Conservation (phyloP, 805 yeast species). For the Candida parachauliodes region DNA sequence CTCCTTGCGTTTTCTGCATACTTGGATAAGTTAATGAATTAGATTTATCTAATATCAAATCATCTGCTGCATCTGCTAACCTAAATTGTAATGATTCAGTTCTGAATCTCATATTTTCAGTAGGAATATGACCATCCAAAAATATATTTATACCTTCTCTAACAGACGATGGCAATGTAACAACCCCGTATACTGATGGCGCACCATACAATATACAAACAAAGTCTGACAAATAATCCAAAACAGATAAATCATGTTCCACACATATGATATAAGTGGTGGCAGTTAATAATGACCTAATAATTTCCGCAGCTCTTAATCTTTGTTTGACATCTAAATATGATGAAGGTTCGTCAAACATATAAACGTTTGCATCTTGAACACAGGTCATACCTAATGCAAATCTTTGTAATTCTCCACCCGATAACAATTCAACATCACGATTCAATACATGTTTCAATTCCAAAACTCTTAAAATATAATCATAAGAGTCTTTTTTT, state of each 20-base stretch:
- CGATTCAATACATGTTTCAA: constrained; percentile 73
- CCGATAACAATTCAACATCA: constrained; percentile 86
- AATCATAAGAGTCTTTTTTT: constrained; percentile 62
- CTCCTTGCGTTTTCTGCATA: constrained; percentile 93
- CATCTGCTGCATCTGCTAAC: constrained; percentile 84
- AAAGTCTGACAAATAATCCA: constrained; percentile 95
- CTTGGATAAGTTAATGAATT: constrained; percentile 73
- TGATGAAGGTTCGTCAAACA: constrained; percentile 99
- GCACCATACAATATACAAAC: constrained; percentile 97
- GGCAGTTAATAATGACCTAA: constrained; percentile 76
- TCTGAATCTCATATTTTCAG: constrained; percentile 96
- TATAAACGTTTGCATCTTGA: constrained; percentile 91
- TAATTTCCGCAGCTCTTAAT: constrained; percentile 93
- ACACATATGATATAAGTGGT: constrained; percentile 90
- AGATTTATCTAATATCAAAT: constrained; percentile 69
- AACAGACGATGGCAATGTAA: constrained; percentile 91
- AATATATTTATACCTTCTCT: constrained; percentile 99
- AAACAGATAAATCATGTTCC: constrained; percentile 96
- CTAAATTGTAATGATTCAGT: constrained; percentile 93
- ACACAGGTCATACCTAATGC: constrained; percentile 98
- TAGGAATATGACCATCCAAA: constrained; percentile 95
- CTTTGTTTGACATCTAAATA: constrained; percentile 98
- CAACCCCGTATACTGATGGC: constrained; percentile 98
- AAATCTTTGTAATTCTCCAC: constrained; percentile 98
- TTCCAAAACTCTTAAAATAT: constrained; percentile 68